These are phyloP conservation scores for Acidiella bohemica DNA, from an alignment of 495 filamentous ascomycete genomes.

Conservation along the genomic window DNA sequence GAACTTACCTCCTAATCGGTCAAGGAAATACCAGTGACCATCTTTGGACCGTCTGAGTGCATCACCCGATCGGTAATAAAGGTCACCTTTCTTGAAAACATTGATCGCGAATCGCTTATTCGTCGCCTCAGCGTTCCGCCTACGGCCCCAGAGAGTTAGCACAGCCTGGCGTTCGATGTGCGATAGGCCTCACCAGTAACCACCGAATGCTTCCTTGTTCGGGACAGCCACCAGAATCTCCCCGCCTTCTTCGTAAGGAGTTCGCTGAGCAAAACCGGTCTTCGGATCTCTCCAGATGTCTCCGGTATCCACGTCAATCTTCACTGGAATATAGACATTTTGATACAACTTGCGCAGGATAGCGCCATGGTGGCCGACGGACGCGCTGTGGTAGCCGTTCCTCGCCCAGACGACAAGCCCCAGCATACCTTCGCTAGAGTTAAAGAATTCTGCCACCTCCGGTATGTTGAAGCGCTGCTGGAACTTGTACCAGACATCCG, in stretches of 20 bases:
- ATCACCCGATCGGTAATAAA: slow-evolving; percentile 79
- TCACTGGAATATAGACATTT: slow-evolving; percentile 36
- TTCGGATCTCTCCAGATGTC: slow-evolving; percentile 26
- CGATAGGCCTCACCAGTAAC: too few relatives aligned
- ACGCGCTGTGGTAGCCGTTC: slow-evolving; percentile 39
- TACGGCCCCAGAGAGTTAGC: too few relatives aligned
- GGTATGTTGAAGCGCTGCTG: slow-evolving; percentile 27
- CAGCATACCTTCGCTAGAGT: slow-evolving; percentile 37
- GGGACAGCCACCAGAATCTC: slow-evolving; percentile 53
- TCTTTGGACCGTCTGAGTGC: slow-evolving; percentile 58
- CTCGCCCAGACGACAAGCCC: slow-evolving; percentile 28
- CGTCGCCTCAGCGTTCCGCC: slow-evolving; percentile 60
- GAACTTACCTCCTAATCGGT: slow-evolving; percentile 39
- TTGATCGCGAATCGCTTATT: slow-evolving; percentile 65
- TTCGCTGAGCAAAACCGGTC: slow-evolving; percentile 18
- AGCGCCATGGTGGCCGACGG: slow-evolving; percentile 62
- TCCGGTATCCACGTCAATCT: slow-evolving; percentile 26
- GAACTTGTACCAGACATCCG: slow-evolving; percentile 30
- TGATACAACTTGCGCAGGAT: slow-evolving; percentile 42
- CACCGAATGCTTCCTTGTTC: slow-evolving; percentile 58
- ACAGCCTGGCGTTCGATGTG: too few relatives aligned
- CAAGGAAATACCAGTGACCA: slow-evolving; percentile 69
- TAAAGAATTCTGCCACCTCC: slow-evolving; percentile 29
- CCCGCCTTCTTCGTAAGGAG: slow-evolving; percentile 55
- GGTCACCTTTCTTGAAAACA: slow-evolving; percentile 69